Base-by-base conservation (phyloP, 768 basidiomycete genomes). In the Pleurotus tuber-regium region DNA sequence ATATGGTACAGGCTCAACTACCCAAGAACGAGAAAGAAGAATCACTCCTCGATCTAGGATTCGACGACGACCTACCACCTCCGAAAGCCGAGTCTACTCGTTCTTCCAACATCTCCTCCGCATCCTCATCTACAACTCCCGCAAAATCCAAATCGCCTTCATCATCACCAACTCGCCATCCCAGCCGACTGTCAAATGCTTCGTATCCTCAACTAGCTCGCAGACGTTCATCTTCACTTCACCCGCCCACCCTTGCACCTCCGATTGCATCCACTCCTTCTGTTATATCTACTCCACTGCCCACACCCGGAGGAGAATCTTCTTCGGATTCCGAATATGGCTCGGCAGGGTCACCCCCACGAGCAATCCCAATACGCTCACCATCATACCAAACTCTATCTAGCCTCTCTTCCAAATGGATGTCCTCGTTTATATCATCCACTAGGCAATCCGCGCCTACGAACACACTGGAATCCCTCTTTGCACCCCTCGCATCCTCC, bases 381-480 rank as follows among this genome's bases (percentile, higher is more conserved):
- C 47, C 59, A 6, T 70, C 72, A 14, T 74, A 75, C 44, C 70
- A 72, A 7, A 72, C 77, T 0, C 61, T 81, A 4, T 67, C 78
- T 2, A 69, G 69, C 25, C 61, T 77, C 21, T 79, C 80, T 1
- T 72, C 83, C 0, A 70, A 72, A 51, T 74, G 77, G 68, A 76
- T 84, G 61, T 74, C 80, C 1, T 67, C 73, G 6, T 63, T 84
- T n/a, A 61, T 66, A 38, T 52, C 59, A 16, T 56, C 60, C 11
- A 53, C 54, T 3, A 43, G 43, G 2, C 54, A 36, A 28, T 48
- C 53, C 39, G 46, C 40, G 11, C 40, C 52, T 31, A 26, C 43
- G 21, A 40, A 29, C 38, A 25, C 56, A 14, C 56, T 30, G 5
- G 57, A 63, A 36, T 58, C 57, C 16, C 41, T 62, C 11, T 58